These are phyloP conservation scores for Pseudomonodictys pantanalensis DNA, from an alignment of 495 filamentous ascomycete genomes.

Conservation along the genomic window DNA sequence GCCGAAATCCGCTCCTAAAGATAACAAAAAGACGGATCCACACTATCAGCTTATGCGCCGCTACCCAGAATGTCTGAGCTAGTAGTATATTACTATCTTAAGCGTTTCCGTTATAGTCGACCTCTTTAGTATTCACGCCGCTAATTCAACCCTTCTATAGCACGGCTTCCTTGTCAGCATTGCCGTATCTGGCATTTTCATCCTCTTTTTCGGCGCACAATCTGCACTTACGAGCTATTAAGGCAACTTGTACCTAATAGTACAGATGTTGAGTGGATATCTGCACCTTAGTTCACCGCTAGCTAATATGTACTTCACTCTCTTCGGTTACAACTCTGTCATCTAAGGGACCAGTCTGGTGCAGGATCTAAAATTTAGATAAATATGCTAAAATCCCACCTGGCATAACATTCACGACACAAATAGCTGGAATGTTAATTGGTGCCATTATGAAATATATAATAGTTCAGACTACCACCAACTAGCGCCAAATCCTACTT, in stretches of 20 bases:
- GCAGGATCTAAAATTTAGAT: slow-evolving; percentile 44
- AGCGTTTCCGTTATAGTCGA: not conserved
- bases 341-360: slow-evolving; percentile 41
- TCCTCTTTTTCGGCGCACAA: slow-evolving; percentile 42
- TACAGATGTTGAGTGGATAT: slow-evolving; percentile 44
- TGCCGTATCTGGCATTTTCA: slow-evolving; percentile 40
- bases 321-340: slow-evolving; percentile 43
- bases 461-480: slow-evolving; percentile 44
- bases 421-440: slow-evolving; percentile 48
- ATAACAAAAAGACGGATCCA: not conserved
- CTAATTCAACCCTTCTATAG: slow-evolving; percentile 45
- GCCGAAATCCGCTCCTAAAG: not conserved
- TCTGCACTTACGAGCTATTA: slow-evolving; percentile 45
- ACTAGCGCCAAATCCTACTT: slow-evolving; percentile 41
- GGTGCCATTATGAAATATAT: slow-evolving; percentile 51
- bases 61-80: not conserved
- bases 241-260: slow-evolving; percentile 39
- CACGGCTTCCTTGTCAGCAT: slow-evolving; percentile 56
- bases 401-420: slow-evolving; percentile 45
- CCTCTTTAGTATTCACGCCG: not conserved
- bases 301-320: slow-evolving; percentile 42
- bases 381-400: slow-evolving; percentile 42
- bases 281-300: slow-evolving; percentile 47
- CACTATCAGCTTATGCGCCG: not conserved
- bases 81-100: not conserved